Base-by-base conservation (phyloP, 208 protist genomes). In the Leishmania amazonensis region DNA sequence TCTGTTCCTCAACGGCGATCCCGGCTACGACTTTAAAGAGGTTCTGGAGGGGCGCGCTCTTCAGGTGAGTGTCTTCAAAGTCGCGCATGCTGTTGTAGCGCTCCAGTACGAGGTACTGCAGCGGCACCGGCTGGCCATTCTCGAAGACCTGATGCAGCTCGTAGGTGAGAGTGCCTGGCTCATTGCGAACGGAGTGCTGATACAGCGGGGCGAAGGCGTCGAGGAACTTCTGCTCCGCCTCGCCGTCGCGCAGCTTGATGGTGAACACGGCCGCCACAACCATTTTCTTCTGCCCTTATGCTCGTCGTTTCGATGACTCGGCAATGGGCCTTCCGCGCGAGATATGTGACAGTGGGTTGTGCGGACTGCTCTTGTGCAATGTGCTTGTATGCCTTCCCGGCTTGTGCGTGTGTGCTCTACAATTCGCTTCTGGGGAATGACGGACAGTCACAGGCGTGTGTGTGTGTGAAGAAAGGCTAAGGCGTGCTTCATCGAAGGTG, bases 81-180 rank as follows among this genome's bases (percentile, higher is more conserved):
- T 88, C 85, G 42, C 76, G 70, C 54, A 67, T 40, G 77, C 79
- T 78, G 73, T 57, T 79, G 87, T 93, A 95, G 49, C 93, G 93
- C 85, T 94, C 89, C 62, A 96, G 19, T 38, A 94, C 87, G 31
- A 82, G 62, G 58, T 88, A 91, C 71, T 88, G 84, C 51, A 54
- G 42, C 0, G 88, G 85, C 53, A 88, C 79, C 31, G 83, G 76
- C 57, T 78, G 58, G 40, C 83, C 79, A 4, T 90, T 68, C n/a
- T 92, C 83, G 28, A 91, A 70, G 40, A 68, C 70, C 38, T 91
- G 82, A 78, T 91, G 91, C 2, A 96, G 85, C 80, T 96, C 93
- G 74, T 94, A 94, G 74, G 84, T 87, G 73, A 94, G 73, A 35
- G 90, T 92, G 47, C 91, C 91, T 13, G 93, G 93, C 84, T 95